phyloP scores from a whole-genome alignment of 306 rosid species.

The Quercus engelmannii region DNA sequence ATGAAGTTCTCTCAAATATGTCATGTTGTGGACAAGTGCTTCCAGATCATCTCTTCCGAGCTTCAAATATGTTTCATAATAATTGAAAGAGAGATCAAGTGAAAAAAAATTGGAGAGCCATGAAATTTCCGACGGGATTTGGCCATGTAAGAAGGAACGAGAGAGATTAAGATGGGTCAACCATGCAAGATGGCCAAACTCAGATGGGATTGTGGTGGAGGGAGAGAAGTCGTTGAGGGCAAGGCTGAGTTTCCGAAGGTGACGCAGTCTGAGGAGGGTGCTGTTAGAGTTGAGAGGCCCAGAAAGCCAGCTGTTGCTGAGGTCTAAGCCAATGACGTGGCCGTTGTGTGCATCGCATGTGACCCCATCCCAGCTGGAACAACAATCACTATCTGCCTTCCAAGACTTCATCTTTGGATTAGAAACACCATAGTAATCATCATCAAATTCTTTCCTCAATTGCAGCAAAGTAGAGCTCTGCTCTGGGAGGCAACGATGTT shows the following conservation, averaged over 20 bases:
- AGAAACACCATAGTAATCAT: not conserved
- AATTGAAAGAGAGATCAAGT: too few species aligned
- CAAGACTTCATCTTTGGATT: constrained; percentile 17
- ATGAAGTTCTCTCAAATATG: too few species aligned
- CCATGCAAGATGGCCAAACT: constrained; percentile 3
- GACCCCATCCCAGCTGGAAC: constrained; percentile 13
- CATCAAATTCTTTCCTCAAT: too few species aligned
- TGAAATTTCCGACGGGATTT: accelerated
- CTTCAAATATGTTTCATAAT: too few species aligned
- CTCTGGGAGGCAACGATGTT: too few species aligned
- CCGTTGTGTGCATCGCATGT: not conserved
- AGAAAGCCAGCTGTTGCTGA: not conserved
- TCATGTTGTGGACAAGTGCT: too few species aligned
- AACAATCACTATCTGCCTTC: constrained; percentile 9
- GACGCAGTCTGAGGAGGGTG: not conserved
- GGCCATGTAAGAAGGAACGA: not conserved
- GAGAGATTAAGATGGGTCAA: constrained; percentile 20
- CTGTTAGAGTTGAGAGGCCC: constrained; percentile 15
- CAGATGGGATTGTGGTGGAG: constrained; percentile 4
- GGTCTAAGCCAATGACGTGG: constrained; percentile 17
- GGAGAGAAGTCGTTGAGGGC: constrained; percentile 5
- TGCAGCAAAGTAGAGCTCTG: too few species aligned
- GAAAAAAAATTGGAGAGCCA: not conserved
- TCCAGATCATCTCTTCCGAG: too few species aligned
- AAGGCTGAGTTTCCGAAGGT: constrained; percentile 19